Evolutionary conservation across 2,329 filamentous ascomycete species (phyloP).

Genomic region (Diaporthe vaccinii): DNA sequence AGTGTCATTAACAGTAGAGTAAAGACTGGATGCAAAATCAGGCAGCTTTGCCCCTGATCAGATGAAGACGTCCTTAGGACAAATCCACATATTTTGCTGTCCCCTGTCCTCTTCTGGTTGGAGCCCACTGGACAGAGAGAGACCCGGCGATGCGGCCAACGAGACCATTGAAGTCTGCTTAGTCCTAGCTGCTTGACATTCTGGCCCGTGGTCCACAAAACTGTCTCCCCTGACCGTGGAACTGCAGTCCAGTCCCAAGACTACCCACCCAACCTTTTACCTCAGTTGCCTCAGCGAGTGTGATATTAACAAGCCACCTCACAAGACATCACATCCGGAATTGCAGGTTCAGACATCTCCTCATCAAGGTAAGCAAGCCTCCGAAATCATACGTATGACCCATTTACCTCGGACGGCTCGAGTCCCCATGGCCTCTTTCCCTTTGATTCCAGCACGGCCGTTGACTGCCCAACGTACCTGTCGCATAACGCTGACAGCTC

Average conservation of each 20-base stretch:
- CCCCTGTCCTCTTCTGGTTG: neutral
- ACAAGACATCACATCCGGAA: neutral
- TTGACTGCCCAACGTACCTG: neutral
- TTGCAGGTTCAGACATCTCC: neutral
- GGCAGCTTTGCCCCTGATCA: neutral
- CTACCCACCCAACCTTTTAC: neutral
- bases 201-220: neutral
- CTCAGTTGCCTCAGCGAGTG: neutral
- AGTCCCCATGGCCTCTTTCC: neutral
- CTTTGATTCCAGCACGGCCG: neutral
- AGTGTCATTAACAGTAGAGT: neutral
- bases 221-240: neutral
- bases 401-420: no score
- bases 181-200: neutral
- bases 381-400: neutral
- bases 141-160: neutral
- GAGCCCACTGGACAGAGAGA: constrained; percentile 12
- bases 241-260: neutral
- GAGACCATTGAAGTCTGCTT: neutral
- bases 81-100: neutral
- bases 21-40: neutral
- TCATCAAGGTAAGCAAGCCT: neutral
- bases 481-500: constrained; percentile 12
- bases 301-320: neutral
- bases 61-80: neutral